Evolutionary conservation across 495 filamentous ascomycete genomes (phyloP).

Genomic region (Endocarpon pusillum): DNA sequence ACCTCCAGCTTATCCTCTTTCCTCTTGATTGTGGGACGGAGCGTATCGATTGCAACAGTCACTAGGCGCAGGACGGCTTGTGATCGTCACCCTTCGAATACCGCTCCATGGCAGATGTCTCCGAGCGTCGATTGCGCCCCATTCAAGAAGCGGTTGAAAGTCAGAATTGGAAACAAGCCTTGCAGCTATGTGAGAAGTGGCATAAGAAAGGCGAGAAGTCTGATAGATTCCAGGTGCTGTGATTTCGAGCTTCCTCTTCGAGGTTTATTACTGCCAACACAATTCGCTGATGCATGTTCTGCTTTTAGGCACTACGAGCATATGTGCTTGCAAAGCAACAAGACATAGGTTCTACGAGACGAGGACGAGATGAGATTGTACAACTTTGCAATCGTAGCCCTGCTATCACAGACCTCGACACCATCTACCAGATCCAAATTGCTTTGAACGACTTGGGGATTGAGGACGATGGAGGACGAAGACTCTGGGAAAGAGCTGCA

Average conservation of each 20-base stretch:
- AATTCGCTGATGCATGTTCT: neutral
- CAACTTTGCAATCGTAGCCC: slow-evolving; percentile 28
- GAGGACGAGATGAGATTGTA: slow-evolving; percentile 30
- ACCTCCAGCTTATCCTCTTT: neutral
- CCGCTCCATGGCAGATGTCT: slow-evolving; percentile 12
- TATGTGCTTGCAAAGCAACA: slow-evolving; percentile 27
- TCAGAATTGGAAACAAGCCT: slow-evolving; percentile 38
- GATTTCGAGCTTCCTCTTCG: neutral
- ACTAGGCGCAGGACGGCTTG: neutral
- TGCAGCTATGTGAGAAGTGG: slow-evolving; percentile 41
- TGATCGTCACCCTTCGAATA: neutral
- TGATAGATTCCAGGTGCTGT: neutral
- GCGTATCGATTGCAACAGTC: neutral
- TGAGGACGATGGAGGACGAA: slow-evolving; percentile 18
- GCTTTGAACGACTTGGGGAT: slow-evolving; percentile 17
- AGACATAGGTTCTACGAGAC: slow-evolving; percentile 25
- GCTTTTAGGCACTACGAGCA: slow-evolving; percentile 33
- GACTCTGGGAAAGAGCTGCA: slow-evolving; percentile 38
- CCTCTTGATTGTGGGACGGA: neutral
- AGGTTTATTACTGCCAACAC: neutral
- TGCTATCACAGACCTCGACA: slow-evolving; percentile 31
- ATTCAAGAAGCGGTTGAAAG: slow-evolving; percentile 40
- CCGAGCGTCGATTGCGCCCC: slow-evolving; percentile 38
- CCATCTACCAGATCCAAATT: slow-evolving; percentile 28
- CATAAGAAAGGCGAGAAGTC: slow-evolving; percentile 39